Evolutionary conservation across 2,329 filamentous ascomycete species (phyloP).

Genomic region (Pseudocercospora pini-densiflorae): DNA sequence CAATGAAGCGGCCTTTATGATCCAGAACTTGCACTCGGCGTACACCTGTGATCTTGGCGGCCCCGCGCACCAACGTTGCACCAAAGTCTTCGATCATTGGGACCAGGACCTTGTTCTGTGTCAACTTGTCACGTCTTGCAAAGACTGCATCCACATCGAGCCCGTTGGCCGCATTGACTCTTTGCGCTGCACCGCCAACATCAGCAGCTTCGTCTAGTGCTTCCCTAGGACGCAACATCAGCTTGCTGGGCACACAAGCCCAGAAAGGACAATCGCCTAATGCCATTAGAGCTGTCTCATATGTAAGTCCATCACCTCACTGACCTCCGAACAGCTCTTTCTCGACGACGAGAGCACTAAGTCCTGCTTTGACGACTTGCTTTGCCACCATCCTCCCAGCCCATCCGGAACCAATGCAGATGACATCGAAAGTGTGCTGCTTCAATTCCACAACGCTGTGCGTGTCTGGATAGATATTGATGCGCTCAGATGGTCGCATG

Average conservation of each 20-base stretch:
- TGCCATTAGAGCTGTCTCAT: neutral
- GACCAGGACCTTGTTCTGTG: constrained; percentile 1
- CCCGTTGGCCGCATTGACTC: neutral
- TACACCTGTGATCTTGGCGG: neutral
- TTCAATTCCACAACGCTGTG: neutral
- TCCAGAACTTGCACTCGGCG: neutral
- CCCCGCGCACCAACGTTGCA: neutral
- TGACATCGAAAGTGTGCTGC: constrained; percentile 1
- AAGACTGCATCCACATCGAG: constrained; percentile 5
- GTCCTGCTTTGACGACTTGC: constrained; percentile 4
- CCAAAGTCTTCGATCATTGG: constrained; percentile 4
- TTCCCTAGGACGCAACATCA: constrained; percentile 5
- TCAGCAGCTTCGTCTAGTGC: constrained; percentile 1
- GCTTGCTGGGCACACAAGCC: constrained; percentile 11
- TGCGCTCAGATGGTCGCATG: constrained; percentile 5
- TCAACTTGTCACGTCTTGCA: constrained; percentile 1
- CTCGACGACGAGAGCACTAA: constrained; percentile 3
- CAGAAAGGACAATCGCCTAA: constrained; percentile 16
- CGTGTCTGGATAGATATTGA: constrained; percentile 8
- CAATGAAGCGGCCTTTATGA: neutral
- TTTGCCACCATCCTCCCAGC: neutral
- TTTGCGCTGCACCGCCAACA: constrained; percentile 3
- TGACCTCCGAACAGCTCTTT: constrained; percentile 13
- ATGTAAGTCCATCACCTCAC: neutral
- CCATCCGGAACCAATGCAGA: constrained; percentile 10